phyloP scores from a whole-genome alignment of 768 basidiomycete genomes.

The Mrakia gelida region DNA sequence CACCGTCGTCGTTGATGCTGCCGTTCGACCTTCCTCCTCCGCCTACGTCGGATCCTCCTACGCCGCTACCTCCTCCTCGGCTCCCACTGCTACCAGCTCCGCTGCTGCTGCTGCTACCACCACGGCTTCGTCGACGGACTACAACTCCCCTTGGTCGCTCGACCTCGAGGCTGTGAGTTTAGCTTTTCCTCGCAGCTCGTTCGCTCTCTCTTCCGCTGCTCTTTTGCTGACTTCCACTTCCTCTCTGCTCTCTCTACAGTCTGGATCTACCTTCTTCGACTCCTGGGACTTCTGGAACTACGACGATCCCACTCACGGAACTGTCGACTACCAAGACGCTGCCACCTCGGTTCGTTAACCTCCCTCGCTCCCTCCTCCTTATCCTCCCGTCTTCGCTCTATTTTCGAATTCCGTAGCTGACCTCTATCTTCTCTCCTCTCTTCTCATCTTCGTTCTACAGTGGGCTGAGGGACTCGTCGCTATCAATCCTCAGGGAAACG shows the following conservation, averaged over 20 bases:
- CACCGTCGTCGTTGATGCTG: conserved; percentile 9
- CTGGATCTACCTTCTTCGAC: conserved; percentile 70
- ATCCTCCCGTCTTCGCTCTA: neutral
- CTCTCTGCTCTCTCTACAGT: conserved; percentile 40
- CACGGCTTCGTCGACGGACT: conserved; percentile 18
- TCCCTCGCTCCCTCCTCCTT: neutral
- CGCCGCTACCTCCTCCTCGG: conserved; percentile 1
- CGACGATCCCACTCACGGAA: conserved; percentile 69
- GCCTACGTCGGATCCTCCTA: conserved; percentile 5
- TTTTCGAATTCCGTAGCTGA: neutral
- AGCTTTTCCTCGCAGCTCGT: conserved; percentile 23
- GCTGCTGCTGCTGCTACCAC: conserved; percentile 32
- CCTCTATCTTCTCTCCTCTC: conserved; percentile 4
- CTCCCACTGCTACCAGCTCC: conserved; percentile 22
- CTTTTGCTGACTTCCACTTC: neutral
- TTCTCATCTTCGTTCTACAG: neutral
- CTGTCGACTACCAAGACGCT: conserved; percentile 59
- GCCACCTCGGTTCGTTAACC: conserved; percentile 43
- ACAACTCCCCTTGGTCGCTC: conserved; percentile 36
- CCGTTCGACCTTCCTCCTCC: neutral
- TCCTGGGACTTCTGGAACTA: conserved; percentile 64
- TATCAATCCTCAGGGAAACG: conserved; percentile 67
- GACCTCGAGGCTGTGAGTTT: conserved; percentile 30
- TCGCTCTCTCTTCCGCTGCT: conserved; percentile 5
- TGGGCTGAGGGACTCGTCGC: conserved; percentile 55